Evolutionary conservation across 1,284 basidiomycete species (phyloP).

Genomic region (Coriolopsis trogii): DNA sequence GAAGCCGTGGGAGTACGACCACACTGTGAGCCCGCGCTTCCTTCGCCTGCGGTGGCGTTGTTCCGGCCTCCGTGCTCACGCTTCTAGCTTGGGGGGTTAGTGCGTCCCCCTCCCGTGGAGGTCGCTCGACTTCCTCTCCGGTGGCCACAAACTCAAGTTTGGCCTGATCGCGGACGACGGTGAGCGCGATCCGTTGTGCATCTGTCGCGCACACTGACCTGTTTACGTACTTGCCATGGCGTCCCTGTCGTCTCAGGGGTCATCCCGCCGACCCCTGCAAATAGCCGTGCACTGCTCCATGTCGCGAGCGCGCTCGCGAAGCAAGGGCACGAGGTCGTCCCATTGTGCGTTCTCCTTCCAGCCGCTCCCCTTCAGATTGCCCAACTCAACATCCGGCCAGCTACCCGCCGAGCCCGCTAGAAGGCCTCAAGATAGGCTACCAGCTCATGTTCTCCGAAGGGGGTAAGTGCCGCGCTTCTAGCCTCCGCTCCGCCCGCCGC

Average conservation of each 20-base stretch:
- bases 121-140: conserved; percentile 44
- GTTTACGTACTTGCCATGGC: no score
- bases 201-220: not conserved
- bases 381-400: conserved; percentile 24
- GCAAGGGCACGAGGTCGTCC: conserved; percentile 55
- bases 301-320: conserved; percentile 49
- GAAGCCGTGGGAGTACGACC: conserved; percentile 64
- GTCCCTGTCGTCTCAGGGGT: conserved; percentile 38
- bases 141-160: conserved; percentile 45
- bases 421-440: conserved; percentile 42
- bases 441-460: conserved; percentile 44
- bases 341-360: conserved; percentile 39
- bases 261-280: conserved; percentile 60
- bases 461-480: conserved; percentile 27
- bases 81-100: conserved; percentile 35
- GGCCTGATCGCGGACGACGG: conserved; percentile 60
- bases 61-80: not conserved
- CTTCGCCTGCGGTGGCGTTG: not conserved
- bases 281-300: conserved; percentile 54
- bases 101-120: conserved; percentile 61
- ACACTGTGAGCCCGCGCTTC: conserved; percentile 42
- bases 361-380: not conserved
- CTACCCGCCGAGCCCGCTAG: conserved; percentile 38
- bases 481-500: not conserved
- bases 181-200: conserved; percentile 26